Evolutionary conservation across 1,139 yeast genomes (phyloP), one percentile per base, ranked within the genome.

Genomic region (Suhomyces anneliseae): DNA sequence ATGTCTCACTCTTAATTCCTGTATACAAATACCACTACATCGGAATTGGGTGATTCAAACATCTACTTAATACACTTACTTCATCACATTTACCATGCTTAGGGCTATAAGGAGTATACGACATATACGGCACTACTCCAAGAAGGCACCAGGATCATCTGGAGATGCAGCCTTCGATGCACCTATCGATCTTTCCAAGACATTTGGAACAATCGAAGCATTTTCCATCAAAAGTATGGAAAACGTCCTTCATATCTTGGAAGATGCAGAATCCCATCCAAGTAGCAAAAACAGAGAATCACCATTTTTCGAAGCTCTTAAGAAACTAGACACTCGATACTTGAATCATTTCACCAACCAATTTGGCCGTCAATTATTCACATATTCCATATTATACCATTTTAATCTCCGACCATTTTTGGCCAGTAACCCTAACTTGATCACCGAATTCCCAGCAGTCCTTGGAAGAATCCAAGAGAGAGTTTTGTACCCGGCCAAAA

Each of bases 201-300:
- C 47, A 8, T 41, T 43, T 31, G 46, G 46, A 14, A 40, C 38
- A 6, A 14, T 44, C 15, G 50, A 47, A 14, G 15, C 50, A n/a
- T 47, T 39, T 33, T 47, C 50, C 24, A 45, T 47, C 45, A 39
- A 37, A 26, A 40, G 56, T 29, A 55, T 54, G 57, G 56, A 53
- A 34, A 53, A 54, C 35, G 55, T 55, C 29, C 50, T 55, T 39
- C 51, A 47, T 19, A 55, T 55, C 41, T 44, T 55, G 8, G 53
- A 53, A 35, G 51, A 52, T 19, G 58, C 51, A 10, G 59, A 54
- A 38, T 33, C 47, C 12, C 51, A 38, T n/a, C 42, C 51, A 8
- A 35, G 38, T 27, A 34, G 47, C 9, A 14, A 27, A 27, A 38
- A 37, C 10, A 12, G 47, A 12, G 44, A 40, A 14, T 45, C 54